Evolutionary conservation across 2,329 filamentous ascomycete species (phyloP), one percentile per base, ranked within the genome.

Genomic region (Incumbomyces lentus): DNA sequence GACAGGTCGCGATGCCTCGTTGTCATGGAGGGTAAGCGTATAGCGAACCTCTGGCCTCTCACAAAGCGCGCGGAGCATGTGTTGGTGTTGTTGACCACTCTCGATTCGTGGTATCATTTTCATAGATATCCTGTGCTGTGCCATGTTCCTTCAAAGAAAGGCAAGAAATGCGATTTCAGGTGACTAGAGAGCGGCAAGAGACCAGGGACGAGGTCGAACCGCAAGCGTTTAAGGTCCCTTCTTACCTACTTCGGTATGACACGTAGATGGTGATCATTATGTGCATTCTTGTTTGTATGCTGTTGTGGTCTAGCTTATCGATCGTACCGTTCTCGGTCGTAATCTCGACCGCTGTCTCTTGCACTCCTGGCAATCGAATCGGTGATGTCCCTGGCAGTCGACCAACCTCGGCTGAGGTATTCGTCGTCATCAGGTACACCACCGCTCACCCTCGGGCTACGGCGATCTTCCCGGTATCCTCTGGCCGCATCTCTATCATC

Each of bases 331-430:
- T 40, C 38, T n/a, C 38, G 40, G 16, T 33, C 40, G 26, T 19
- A n/a, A 31, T 26, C 26, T 10, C 38, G 17, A 26, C 17, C 22
- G 13, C 6, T 14, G 17, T 42, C 40, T 29, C 40, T 14, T 10
- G 40, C 30, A 19, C 29, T 42, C 17, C 40, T 32, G 2, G 40
- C 40, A 32, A 42, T 42, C 12, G 40, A 29, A n/a, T 55, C 55
- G 1, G 53, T 55, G 6, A 57, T 57, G 34, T 57, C 52, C 22
- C 52, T 49, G 2, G 55, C 55, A 1, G 52, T 47, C 1, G 47
- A 45, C 50, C 51, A 57, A 12, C 52, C 50, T 11, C 43, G 44
- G 14, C 16, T 38, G 13, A 16, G 18, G 19, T 29, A 31, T 12
- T 46, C 44, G n/a, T 46, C 34, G 13, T 35, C 40, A 6, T 17